Base-by-base conservation (phyloP, 2,329 filamentous ascomycete species). In the Xylariaceae sp. region DNA sequence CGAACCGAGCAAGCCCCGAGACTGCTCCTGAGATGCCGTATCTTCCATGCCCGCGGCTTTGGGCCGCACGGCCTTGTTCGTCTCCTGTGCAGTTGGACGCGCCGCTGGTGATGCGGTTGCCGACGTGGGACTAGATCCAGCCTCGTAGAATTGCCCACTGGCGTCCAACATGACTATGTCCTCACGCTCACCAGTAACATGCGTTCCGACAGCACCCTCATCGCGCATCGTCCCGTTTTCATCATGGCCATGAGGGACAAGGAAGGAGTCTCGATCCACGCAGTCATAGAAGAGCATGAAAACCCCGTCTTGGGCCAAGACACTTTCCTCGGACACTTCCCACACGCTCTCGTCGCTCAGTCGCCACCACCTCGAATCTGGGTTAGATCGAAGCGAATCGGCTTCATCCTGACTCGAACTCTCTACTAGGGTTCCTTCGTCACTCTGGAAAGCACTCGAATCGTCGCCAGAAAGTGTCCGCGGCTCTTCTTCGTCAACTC, bases 211-310 rank as follows among this genome's bases (percentile, higher is more conserved):
- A 14, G n/a, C 12, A 5, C 19, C 21, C 11, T n/a, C n/a, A n/a
- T n/a, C n/a, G n/a, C n/a, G n/a, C n/a, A n/a, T n/a, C n/a, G n/a
- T n/a, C n/a, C n/a, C n/a, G n/a, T n/a, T n/a, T n/a, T n/a, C n/a
- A 29, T 25, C 14, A 26, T 28, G 5, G 19, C 31, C 10, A 4
- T 36, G 28, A 16, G 55, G 47, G 16, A 56, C 50, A 8, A 68
- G 55, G 14, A 80, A 53, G 18, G 65, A 63, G 23, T 56, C 62
- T 1, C 68, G 58, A 37, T 82, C 77, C 16, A 83, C 64, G 29
- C 75, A 76, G 55, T 98, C 90, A 56, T 96, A 98, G 57, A 96
- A 96, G 1, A 96, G 71, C 90, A 98, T 96, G 54, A 96, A 96
- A 0, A 89, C 90, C 2, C 86, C 87, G 0, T 79, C 79, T 46